Evolutionary conservation across 352 stramenopile species (phyloP).

Genomic region (Globisporangium takayamanum): DNA sequence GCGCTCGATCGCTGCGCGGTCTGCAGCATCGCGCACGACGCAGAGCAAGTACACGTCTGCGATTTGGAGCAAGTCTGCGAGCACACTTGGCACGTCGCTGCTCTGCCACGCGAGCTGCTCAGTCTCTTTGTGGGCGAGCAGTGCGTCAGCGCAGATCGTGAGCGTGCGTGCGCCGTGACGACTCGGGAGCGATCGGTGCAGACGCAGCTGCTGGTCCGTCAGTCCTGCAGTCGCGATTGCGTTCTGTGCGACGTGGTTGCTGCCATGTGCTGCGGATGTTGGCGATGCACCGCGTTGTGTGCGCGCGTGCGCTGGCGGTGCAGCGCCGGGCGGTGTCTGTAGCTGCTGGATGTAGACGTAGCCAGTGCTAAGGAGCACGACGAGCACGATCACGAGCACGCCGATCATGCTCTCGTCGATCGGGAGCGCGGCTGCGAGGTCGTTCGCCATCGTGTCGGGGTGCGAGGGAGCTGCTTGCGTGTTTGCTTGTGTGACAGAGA

Average conservation of each 20-base stretch:
- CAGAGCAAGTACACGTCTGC: slow-evolving; percentile 67
- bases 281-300: neutral
- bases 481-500: neutral
- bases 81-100: slow-evolving; percentile 34
- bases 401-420: slow-evolving; percentile 66
- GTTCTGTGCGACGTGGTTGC: slow-evolving; percentile 16
- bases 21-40: slow-evolving; percentile 26
- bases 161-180: slow-evolving; percentile 56
- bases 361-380: slow-evolving; percentile 63
- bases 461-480: neutral
- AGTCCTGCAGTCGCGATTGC: slow-evolving; percentile 33
- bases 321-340: slow-evolving; percentile 17
- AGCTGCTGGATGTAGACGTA: slow-evolving; percentile 72
- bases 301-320: neutral
- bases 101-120: slow-evolving; percentile 34
- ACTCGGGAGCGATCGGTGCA: slow-evolving; percentile 55
- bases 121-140: slow-evolving; percentile 28
- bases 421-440: slow-evolving; percentile 38
- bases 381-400: slow-evolving; percentile 61
- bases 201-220: slow-evolving; percentile 40
- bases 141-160: slow-evolving; percentile 55
- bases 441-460: slow-evolving; percentile 16
- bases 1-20: slow-evolving; percentile 25
- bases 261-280: slow-evolving; percentile 5
- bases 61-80: slow-evolving; percentile 53